Evolutionary conservation across 345 rosid genomes (phyloP).

Genomic region (Boechera stricta): DNA sequence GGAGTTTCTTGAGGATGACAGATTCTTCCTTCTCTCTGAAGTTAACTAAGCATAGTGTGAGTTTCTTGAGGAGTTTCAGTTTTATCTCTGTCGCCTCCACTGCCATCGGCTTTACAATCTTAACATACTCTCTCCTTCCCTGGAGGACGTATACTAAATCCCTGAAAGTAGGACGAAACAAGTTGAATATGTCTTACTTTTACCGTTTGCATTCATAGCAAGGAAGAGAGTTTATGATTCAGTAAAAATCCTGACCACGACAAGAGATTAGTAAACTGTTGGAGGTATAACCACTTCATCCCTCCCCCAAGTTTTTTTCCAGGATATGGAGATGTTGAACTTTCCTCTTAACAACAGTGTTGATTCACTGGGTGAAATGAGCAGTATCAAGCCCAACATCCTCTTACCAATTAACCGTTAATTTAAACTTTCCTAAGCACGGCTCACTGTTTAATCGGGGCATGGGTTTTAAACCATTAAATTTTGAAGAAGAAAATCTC

Average conservation of each 20-base stretch:
- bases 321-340: not conserved
- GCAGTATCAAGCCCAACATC: not conserved
- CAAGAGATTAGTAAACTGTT: not conserved
- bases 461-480: no score
- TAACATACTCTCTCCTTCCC: not conserved
- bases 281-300: not conserved
- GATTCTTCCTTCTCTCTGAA: not conserved
- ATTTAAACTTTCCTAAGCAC: not conserved
- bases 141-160: not conserved
- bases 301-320: not conserved
- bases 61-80: not conserved
- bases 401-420: not conserved
- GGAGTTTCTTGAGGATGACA: not conserved
- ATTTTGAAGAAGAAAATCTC: no score
- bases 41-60: not conserved
- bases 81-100: not conserved
- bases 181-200: not conserved
- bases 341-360: not conserved
- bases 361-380: not conserved
- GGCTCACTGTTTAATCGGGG: not conserved
- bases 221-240: not conserved
- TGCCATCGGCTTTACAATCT: not conserved
- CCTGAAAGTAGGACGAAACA: not conserved
- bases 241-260: not conserved
- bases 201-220: not conserved